These are phyloP conservation scores for Proliferodiscus dingleyae DNA, from an alignment of 2,329 filamentous ascomycete species.

Conservation along the genomic window DNA sequence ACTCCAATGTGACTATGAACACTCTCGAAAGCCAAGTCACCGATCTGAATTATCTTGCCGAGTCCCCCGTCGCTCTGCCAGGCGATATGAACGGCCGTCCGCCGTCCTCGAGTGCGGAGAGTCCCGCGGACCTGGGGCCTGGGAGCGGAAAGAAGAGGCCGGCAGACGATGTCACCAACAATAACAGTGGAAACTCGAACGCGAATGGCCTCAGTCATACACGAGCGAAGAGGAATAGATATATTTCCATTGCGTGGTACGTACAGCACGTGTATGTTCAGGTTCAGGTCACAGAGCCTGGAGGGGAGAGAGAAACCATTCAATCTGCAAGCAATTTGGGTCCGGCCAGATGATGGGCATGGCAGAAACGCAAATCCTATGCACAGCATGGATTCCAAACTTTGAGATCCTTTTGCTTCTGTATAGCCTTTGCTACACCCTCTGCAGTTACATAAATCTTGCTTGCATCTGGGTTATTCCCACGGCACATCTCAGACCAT, in stretches of 20 bases:
- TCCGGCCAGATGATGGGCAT: no score
- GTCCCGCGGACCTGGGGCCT: conserved; percentile 25
- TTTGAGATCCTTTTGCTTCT: no score
- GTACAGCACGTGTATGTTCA: conserved; percentile 7
- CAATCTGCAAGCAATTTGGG: no score
- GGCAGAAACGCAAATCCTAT: no score
- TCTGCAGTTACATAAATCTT: no score
- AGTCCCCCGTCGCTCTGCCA: conserved; percentile 24
- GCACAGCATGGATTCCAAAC: no score
- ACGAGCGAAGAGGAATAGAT: conserved; percentile 33
- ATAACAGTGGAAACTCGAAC: conserved; percentile 12
- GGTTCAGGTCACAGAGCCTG: background rate
- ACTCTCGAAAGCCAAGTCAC: conserved; percentile 30
- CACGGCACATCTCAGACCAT: background rate
- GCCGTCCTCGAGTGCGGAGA: conserved; percentile 27
- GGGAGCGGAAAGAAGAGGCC: conserved; percentile 32
- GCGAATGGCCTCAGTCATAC: conserved; percentile 28
- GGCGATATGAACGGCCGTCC: conserved; percentile 25
- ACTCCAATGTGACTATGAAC: conserved; percentile 30
- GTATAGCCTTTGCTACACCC: no score
- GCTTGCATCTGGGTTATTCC: background rate
- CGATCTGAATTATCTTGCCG: conserved; percentile 30
- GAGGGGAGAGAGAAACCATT: background rate
- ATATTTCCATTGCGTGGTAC: conserved; percentile 34
- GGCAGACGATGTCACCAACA: conserved; percentile 13